A percentile compares a stretch with the other conserved stretches of the same genome.
Conservation (phyloP, 495 filamentous ascomycete genomes). For the Entonaema liquescens region DNA sequence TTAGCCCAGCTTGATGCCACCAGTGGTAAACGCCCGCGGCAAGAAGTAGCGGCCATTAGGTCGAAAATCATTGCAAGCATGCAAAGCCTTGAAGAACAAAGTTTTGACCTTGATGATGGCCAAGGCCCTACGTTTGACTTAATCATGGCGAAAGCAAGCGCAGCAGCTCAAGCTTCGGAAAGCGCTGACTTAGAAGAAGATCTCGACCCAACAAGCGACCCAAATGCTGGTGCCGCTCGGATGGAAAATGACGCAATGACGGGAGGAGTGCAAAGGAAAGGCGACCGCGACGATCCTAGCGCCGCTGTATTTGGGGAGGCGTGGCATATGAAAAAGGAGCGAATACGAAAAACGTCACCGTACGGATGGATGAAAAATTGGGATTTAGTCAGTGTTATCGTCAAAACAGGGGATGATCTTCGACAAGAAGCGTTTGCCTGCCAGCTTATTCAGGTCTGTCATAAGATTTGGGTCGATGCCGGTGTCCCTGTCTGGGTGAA, state of each 20-base stretch:
- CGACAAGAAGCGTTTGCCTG: constrained; percentile 82
- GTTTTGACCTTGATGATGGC: constrained; percentile 69
- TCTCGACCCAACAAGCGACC: constrained; percentile 59
- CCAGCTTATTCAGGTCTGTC: constrained; percentile 77
- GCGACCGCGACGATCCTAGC: constrained; percentile 81
- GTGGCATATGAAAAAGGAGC: constrained; percentile 78
- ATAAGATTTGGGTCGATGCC: constrained; percentile 79
- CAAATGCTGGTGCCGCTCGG: constrained; percentile 72
- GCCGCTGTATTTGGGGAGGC: constrained; percentile 82
- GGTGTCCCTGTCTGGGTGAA: constrained; percentile 79
- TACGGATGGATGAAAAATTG: constrained; percentile 83
- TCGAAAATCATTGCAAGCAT: constrained; percentile 83
- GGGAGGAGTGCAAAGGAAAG: constrained; percentile 75
- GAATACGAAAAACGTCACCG: constrained; percentile 75
- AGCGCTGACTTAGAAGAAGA: constrained; percentile 55
- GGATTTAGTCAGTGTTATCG: constrained; percentile 81
- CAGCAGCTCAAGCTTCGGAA: constrained; percentile 46
- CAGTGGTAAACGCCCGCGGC: constrained; percentile 72
- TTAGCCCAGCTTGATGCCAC: constrained; percentile 77
- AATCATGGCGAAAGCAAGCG: constrained; percentile 67
- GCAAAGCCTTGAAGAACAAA: constrained; percentile 83
- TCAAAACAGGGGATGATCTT: constrained; percentile 80
- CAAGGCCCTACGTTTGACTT: constrained; percentile 73
- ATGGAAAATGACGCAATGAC: constrained; percentile 87
- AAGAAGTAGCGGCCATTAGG: constrained; percentile 77